Base-by-base conservation (phyloP, 2,329 filamentous ascomycete genomes). In the Cercospora beticola region DNA sequence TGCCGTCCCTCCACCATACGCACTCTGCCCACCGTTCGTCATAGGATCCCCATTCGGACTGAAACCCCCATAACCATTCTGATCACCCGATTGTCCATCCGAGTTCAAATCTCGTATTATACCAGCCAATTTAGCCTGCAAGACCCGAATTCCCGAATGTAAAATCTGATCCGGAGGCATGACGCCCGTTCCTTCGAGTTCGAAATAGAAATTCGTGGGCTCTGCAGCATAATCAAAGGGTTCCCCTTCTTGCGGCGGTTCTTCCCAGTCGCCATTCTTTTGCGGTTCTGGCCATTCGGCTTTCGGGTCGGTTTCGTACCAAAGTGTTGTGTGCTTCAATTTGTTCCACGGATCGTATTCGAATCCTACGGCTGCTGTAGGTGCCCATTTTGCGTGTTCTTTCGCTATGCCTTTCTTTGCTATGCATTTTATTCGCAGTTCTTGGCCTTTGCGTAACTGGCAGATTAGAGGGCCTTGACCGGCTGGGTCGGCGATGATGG, bases 261-360 rank as follows among this genome's bases (percentile, higher is more conserved):
- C 90, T 79, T 96, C 93, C 86, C 90, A 92, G 52, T 88, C 86
- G 23, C 90, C 89, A 76, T 94, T 94, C 81, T 77, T 77, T 71
- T 74, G 68, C 8, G 73, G 73, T 61, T 74, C 73, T 21, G 77
- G 77, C 77, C 77, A 78, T 64, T 78, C 77, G 9, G 70, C 71
- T 60, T 75, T 75, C 12, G 75, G 56, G 82, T 89, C 91, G 74
- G 90, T 87, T 84, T 99, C 95, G 79, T 93, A 97, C 95, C 95
- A 99, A 81, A 97, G 88, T 77, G 97, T 92, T 66, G 95, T 86
- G 81, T 99, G 95, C 73, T 90, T 88, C 73, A 99, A 84, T 82
- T 97, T 97, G 83, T 99, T 99, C 81, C 96, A 92, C 69, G 95
- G 95, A 79, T 99, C 95, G 81, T 99, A 99, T 81, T 99, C 95